These are phyloP conservation scores for Picea engelmannii DNA, from an alignment of 83 land plant genomes.

Conservation along the genomic window DNA sequence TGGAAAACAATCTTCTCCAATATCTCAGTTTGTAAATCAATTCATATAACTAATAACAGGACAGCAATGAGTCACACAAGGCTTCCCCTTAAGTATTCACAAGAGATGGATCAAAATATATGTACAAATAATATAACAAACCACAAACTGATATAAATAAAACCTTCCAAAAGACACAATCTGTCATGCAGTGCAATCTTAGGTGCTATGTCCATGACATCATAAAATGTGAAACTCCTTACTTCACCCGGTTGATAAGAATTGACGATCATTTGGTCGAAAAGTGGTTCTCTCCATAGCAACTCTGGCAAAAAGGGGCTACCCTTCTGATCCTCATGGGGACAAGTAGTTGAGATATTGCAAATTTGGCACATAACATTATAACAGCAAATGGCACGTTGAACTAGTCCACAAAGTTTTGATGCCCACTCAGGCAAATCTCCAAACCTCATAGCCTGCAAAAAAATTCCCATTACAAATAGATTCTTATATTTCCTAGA, in stretches of 20 bases:
- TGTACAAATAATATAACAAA: not conserved
- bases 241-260: conserved; percentile 95
- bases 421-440: conserved; percentile 82
- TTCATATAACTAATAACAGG: not conserved
- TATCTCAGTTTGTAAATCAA: not conserved
- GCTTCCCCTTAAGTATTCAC: not conserved
- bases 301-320: conserved; percentile 40
- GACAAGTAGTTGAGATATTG: conserved; percentile 6
- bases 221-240: conserved; percentile 17
- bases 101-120: not conserved
- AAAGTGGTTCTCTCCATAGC: conserved; percentile 79
- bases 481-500: too few species aligned
- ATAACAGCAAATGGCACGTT: conserved; percentile 31
- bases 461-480: not conserved
- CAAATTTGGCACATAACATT: conserved; percentile 2
- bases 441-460: conserved; percentile 93
- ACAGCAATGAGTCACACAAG: not conserved
- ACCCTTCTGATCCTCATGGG: conserved; percentile 11
- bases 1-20: not conserved
- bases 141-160: not conserved
- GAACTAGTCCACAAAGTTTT: conserved; percentile 52
- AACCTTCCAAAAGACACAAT: not conserved
- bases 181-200: not conserved
- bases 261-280: conserved; percentile 90
- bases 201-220: not conserved